phyloP scores from a whole-genome alignment of 345 rosid species.

The Conringia planisiliqua region DNA sequence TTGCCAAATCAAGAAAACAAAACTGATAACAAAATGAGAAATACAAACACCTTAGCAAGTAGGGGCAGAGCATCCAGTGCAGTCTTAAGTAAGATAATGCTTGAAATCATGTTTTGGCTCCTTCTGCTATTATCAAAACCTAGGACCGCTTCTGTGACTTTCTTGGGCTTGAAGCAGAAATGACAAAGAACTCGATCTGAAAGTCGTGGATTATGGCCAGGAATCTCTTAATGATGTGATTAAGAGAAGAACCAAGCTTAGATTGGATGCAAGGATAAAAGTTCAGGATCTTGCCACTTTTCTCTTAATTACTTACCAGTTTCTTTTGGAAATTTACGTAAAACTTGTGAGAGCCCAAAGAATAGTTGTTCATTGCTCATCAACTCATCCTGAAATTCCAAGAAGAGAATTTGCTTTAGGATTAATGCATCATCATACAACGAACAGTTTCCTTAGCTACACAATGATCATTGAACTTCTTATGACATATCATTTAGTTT shows the following conservation, averaged over 20 bases:
- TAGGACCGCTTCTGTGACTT: slow-evolving; percentile 61
- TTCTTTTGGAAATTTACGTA: slow-evolving; percentile 95
- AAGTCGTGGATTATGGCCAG: slow-evolving; percentile 21
- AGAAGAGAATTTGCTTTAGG: slow-evolving; percentile 4
- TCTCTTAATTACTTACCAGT: slow-evolving; percentile 52
- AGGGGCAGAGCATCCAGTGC: slow-evolving; percentile 92
- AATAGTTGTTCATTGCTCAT: slow-evolving; percentile 93
- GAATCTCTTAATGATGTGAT: slow-evolving; percentile 14
- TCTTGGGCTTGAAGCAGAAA: slow-evolving; percentile 95
- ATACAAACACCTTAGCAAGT: slow-evolving; percentile 58
- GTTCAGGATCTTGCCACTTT: slow-evolving; percentile 7
- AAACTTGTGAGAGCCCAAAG: slow-evolving; percentile 92
- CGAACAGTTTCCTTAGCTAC: neutral
- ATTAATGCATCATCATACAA: slow-evolving; percentile 16
- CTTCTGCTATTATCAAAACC: slow-evolving; percentile 63
- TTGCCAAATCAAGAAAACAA: neutral
- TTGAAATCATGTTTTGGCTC: slow-evolving; percentile 83
- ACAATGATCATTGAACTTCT: neutral
- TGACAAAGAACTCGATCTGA: slow-evolving; percentile 95
- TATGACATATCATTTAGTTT: too few species aligned
- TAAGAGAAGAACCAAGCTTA: neutral
- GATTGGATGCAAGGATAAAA: slow-evolving; percentile 16
- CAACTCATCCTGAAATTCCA: slow-evolving; percentile 75
- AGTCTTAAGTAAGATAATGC: slow-evolving; percentile 92
- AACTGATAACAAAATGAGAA: slow-evolving; percentile 13